A percentile compares a stretch with the other conserved stretches of the same genome.
phyloP scores from a whole-genome alignment of 768 basidiomycete species.

The Boletus sp. region DNA sequence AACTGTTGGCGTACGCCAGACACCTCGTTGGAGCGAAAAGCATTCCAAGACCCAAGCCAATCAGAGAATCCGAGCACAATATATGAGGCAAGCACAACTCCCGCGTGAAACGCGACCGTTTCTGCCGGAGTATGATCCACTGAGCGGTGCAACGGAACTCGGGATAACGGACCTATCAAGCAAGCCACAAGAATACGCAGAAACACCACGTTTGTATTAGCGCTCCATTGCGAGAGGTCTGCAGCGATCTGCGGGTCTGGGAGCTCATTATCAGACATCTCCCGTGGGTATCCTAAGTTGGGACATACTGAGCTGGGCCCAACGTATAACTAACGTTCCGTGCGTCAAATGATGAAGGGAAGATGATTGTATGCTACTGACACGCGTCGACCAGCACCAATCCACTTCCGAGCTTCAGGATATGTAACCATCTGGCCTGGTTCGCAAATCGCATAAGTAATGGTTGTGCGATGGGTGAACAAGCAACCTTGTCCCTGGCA shows the following conservation, averaged over 20 bases:
- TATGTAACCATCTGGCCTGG: slow-evolving; percentile 59
- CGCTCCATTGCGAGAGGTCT: slow-evolving; percentile 50
- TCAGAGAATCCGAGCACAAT: slow-evolving; percentile 46
- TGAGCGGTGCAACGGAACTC: not conserved
- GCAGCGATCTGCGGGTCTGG: slow-evolving; percentile 41
- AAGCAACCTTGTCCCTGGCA: slow-evolving; percentile 28
- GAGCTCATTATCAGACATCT: not conserved
- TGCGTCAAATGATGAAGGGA: slow-evolving; percentile 1
- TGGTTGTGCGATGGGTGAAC: not conserved
- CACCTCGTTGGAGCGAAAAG: slow-evolving; percentile 13
- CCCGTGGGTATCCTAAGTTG: not conserved
- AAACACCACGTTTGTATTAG: slow-evolving; percentile 49
- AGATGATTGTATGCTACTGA: slow-evolving; percentile 36
- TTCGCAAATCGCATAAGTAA: slow-evolving; percentile 31
- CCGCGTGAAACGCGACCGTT: slow-evolving; percentile 71
- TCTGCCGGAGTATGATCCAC: slow-evolving; percentile 41
- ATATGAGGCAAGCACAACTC: slow-evolving; percentile 59
- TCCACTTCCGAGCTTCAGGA: slow-evolving; percentile 57
- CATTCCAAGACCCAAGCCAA: slow-evolving; percentile 31
- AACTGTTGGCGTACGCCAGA: slow-evolving; percentile 66
- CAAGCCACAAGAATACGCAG: slow-evolving; percentile 64
- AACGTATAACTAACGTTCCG: slow-evolving; percentile 61
- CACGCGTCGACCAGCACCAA: slow-evolving; percentile 71
- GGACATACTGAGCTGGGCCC: slow-evolving; percentile 65
- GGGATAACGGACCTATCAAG: slow-evolving; percentile 47